Conservation (phyloP, 2,329 filamentous ascomycete species). For the Zopfia rhizophila region DNA sequence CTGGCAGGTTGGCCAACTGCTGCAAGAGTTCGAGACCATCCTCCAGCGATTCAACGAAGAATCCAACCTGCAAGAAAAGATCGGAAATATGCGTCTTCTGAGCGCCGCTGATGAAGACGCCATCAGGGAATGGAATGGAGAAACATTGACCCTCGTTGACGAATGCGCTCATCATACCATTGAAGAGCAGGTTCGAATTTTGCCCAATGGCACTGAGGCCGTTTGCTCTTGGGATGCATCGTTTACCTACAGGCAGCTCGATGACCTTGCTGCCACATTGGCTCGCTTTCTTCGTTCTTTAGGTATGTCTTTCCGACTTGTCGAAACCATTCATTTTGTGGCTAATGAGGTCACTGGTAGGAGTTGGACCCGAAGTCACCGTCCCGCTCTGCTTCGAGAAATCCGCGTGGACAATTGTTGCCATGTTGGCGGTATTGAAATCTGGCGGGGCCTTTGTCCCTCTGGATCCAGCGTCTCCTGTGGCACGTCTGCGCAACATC, state of each 20-base stretch:
- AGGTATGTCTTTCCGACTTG: too few relatives aligned
- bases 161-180: constrained; percentile 7
- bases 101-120: background rate
- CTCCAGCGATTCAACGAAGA: constrained; percentile 3
- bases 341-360: too few relatives aligned
- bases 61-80: background rate
- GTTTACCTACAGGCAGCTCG: constrained; percentile 3
- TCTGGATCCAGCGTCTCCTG: too few relatives aligned
- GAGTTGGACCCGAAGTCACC: constrained; percentile 1
- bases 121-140: constrained; percentile 7
- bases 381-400: background rate
- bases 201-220: background rate
- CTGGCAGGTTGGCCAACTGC: constrained; percentile 1
- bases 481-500: too few relatives aligned
- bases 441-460: constrained; percentile 23
- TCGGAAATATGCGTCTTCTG: constrained; percentile 4
- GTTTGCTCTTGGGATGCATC: constrained; percentile 6
- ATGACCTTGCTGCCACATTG: background rate
- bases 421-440: constrained; percentile 28
- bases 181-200: background rate
- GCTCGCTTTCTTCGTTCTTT: too few relatives aligned
- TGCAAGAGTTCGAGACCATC: constrained; percentile 11
- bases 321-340: too few relatives aligned
- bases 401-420: background rate
- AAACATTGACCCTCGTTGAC: background rate